phyloP scores from a whole-genome alignment of 2,329 filamentous ascomycete species.

The Hymenoscyphus albidus region DNA sequence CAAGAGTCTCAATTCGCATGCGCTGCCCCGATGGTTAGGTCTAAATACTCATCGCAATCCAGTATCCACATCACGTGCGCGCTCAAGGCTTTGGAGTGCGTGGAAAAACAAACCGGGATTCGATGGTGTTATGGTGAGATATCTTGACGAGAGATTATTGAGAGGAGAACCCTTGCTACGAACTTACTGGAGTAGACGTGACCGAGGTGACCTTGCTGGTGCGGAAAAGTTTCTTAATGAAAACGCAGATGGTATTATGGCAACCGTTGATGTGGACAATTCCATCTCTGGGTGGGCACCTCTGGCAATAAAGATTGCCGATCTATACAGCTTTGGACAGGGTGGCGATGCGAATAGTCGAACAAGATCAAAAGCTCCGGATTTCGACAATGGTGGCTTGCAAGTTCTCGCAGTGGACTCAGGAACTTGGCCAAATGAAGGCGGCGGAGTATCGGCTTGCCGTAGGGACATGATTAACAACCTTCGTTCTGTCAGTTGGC shows the following conservation, averaged over 20 bases:
- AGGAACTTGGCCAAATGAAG: conserved; percentile 34
- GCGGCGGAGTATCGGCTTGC: conserved; percentile 41
- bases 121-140: conserved; percentile 45
- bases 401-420: conserved; percentile 40
- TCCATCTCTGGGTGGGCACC: conserved; percentile 35
- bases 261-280: conserved; percentile 34
- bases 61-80: conserved; percentile 42
- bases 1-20: conserved; percentile 33
- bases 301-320: conserved; percentile 37
- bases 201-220: conserved; percentile 36
- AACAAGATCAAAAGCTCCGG: conserved; percentile 38
- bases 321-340: conserved; percentile 38
- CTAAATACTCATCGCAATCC: conserved; percentile 38
- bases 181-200: conserved; percentile 40
- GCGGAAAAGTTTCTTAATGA: conserved; percentile 42
- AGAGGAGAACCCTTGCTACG: conserved; percentile 39
- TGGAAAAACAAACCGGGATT: conserved; percentile 44
- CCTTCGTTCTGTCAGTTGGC: conserved; percentile 14
- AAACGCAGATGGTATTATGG: conserved; percentile 35
- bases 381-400: conserved; percentile 40
- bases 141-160: conserved; percentile 45
- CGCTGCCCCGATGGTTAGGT: conserved; percentile 35
- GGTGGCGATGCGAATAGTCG: conserved; percentile 38
- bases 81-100: conserved; percentile 45
- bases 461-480: conserved; percentile 16